Evolutionary conservation across 176 grass and related monocot genomes (phyloP).

Genomic region (Tillandsia leiboldiana): DNA sequence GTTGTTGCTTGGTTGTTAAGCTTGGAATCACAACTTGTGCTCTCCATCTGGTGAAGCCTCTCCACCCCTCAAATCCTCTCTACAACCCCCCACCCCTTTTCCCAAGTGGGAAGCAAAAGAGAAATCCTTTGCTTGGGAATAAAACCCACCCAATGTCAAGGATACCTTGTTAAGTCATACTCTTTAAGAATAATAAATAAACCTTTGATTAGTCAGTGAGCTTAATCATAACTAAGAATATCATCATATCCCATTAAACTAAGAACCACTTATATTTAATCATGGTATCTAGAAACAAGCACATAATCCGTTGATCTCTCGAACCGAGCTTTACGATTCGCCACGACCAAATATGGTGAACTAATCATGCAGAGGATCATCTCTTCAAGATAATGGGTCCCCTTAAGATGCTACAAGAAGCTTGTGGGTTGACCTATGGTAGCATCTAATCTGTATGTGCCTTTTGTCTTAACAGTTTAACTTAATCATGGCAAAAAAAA

Average conservation of each 20-base stretch:
- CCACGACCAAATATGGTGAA: not conserved
- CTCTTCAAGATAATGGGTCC: not conserved
- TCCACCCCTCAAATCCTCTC: constrained; percentile 4
- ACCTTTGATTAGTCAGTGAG: not conserved
- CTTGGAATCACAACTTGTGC: constrained; percentile 44
- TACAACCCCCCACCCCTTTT: not conserved
- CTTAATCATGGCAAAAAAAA: no score
- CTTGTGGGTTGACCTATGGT: not conserved
- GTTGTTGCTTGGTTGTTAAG: constrained; percentile 56
- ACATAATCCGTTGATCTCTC: not conserved
- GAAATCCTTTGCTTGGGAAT: constrained; percentile 59
- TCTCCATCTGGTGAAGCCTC: constrained; percentile 16
- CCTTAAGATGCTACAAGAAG: constrained; percentile 5
- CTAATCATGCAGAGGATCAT: not conserved
- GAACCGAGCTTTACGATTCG: not conserved
- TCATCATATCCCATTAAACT: not conserved
- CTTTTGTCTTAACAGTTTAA: not conserved
- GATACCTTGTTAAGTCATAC: constrained; percentile 14
- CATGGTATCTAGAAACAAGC: no score
- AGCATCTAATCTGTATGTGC: not conserved
- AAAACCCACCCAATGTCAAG: constrained; percentile 28
- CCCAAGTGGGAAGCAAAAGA: constrained; percentile 35
- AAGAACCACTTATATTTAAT: not conserved
- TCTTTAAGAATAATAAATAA: not conserved
- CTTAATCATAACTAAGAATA: constrained; percentile 17